Base-by-base conservation (phyloP, 116 monocot species). In the Dioscorea cayenensis region DNA sequence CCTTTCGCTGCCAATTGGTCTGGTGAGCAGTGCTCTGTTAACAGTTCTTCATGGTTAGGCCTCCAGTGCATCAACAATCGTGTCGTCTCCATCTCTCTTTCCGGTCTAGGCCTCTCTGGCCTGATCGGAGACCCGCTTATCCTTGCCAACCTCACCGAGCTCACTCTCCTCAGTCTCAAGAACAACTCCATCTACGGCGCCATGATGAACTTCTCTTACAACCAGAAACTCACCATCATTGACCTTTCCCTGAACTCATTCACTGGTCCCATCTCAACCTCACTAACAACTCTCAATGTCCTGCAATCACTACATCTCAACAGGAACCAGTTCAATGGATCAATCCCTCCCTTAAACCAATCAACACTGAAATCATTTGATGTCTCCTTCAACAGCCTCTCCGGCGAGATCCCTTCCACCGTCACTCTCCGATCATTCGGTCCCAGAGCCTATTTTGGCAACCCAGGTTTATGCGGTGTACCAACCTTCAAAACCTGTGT, bases 111-210 rank as follows among this genome's bases (percentile, higher is more conserved):
- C 65, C 73, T 73, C 66, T 65, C 73, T 51, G 73, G 65, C 32
- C 16, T 9, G 13, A 6, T 66, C 32, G 17, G 14, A 27, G 29
- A 63, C n/a, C 65, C 28, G 14, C 0, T 14, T 27, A 23, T 48
- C 29, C 65, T 73, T n/a, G 66, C 65, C 29, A 28, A 51, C 21
- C 52, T 73, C 65, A 52, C 65, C 32, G 65, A 65, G 65, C 73
- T 73, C 37, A n/a, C 35, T n/a, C 11, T 20, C 8, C 32, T 73
- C 18, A 52, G 32, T 28, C 51, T 73, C 32, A 50, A 28, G 29
- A 32, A 29, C 65, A 73, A 73, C 65, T 73, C 65, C 25, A 48
- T 73, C 65, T 73, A 19, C 28, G 73, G 73, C 36, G 10, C 8
- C 28, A 51, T 73, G 51, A 7, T 52, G 27, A 65, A 73, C 12